Evolutionary conservation across 257 asterid genomes (phyloP).

Genomic region (Datura wrightii): DNA sequence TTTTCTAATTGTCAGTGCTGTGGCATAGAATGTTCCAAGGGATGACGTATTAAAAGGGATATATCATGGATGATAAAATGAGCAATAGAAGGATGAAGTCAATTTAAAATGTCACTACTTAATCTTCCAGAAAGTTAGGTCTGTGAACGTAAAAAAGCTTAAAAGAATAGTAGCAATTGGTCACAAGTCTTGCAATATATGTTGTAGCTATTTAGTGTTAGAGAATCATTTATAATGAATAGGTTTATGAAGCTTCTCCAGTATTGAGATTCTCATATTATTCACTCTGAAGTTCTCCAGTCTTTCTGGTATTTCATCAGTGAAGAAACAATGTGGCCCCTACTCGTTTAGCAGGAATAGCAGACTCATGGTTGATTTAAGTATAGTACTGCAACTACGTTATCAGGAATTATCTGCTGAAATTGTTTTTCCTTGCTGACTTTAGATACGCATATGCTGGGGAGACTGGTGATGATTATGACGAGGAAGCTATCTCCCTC

Average conservation of each 20-base stretch:
- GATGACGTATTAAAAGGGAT: neutral
- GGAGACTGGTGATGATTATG: slow-evolving; percentile 43
- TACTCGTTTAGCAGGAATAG: neutral
- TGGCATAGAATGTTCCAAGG: neutral
- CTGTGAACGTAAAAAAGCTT: neutral
- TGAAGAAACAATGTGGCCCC: neutral
- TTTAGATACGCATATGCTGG: slow-evolving; percentile 47
- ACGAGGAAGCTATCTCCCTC: slow-evolving; percentile 51
- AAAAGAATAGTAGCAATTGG: neutral
- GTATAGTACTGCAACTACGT: neutral
- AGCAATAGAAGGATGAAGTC: neutral
- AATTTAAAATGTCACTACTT: neutral
- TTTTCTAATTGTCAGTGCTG: neutral
- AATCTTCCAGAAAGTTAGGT: neutral
- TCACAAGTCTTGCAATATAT: neutral
- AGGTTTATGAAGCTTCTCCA: neutral
- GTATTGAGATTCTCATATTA: neutral
- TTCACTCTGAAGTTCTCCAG: neutral
- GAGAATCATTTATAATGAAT: neutral
- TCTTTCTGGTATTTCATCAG: neutral
- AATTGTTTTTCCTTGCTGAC: neutral
- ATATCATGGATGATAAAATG: neutral
- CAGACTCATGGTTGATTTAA: neutral
- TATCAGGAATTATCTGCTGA: neutral
- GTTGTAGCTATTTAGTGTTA: neutral